Evolutionary conservation across 2,329 filamentous ascomycete genomes (phyloP), one percentile per base, ranked within the genome.

Genomic region (Myotisia sp.): DNA sequence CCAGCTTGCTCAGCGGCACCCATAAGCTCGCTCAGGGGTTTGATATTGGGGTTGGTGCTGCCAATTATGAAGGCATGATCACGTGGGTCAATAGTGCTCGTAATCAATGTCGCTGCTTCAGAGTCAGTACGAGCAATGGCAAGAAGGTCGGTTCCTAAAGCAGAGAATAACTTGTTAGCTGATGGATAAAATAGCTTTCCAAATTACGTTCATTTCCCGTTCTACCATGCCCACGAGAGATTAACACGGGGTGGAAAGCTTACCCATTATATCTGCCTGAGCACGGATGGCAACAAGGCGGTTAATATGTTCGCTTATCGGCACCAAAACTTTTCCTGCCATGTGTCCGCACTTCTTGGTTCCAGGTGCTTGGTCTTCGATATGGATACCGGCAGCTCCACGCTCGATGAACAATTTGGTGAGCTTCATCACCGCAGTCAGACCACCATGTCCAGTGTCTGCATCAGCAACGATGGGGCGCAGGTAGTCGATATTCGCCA

Each of bases 301-400:
- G 67, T 94, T 95, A 65, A 95, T 94, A 67, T 98, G 90, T 66
- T 98, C 90, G 61, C 76, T 82, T 55, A 94, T 92, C 33, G 90
- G 90, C 34, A 98, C 90, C 40, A 98, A 69, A 27, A 95, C 90
- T 66, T 95, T 95, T 53, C 90, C 90, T 45, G 90, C 90, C 90
- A 95, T 95, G 65, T 95, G 90, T 43, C 90, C 90, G 59, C 90
- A 98, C 73, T 98, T 98, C 74, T 98, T 98, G 32, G 90, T 95
- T 36, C 90, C 90, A 3, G 90, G 87, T 3, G 90, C 87, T 63
- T 95, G 90, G 58, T 98, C 90, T 63, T 98, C 90, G 48, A 98
- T 94, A 63, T 98, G 90, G 52, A 98, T 94, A 46, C 90, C 90
- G 26, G 90, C 90, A 29, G 90, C 90, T 48, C 90, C 90, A 60